Percentiles rank a stretch among this genome's conserved stretches.
Evolutionary conservation across 2,329 filamentous ascomycete species (phyloP).

Genomic region (Neonectria sp.): DNA sequence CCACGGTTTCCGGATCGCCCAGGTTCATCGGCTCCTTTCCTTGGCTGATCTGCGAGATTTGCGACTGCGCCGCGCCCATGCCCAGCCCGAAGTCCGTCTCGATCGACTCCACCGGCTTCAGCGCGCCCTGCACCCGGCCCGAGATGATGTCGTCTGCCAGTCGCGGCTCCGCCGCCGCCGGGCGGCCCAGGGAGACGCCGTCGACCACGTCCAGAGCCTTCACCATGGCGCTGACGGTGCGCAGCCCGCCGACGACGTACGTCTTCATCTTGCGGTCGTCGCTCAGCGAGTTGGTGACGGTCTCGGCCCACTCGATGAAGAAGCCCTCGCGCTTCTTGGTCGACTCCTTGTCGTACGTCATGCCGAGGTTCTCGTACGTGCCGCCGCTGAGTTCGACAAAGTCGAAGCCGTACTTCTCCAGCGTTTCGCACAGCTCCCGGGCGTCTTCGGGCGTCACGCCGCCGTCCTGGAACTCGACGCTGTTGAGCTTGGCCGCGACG

Average conservation of each 20-base stretch:
- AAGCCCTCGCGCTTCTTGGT: conserved; percentile 70
- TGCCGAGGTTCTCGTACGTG: conserved; percentile 68
- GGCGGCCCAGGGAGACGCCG: conserved; percentile 68
- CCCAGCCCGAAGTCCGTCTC: conserved; percentile 35
- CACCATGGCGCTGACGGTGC: conserved; percentile 70
- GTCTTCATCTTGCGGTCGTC: conserved; percentile 62
- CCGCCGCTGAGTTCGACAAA: conserved; percentile 74
- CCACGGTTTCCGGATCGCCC: conserved; percentile 38
- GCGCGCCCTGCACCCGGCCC: conserved; percentile 37
- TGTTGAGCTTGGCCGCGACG: conserved; percentile 71
- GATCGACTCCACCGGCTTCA: conserved; percentile 28
- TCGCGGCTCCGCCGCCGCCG: conserved; percentile 52
- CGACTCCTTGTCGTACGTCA: conserved; percentile 66
- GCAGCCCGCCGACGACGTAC: conserved; percentile 72
- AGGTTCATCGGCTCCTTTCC: conserved; percentile 48
- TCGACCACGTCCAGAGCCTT: conserved; percentile 69
- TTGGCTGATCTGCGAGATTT: conserved; percentile 37
- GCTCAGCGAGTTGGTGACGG: conserved; percentile 57
- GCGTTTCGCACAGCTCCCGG: conserved; percentile 59
- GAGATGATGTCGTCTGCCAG: conserved; percentile 45
- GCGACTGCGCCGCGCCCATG: conserved; percentile 28
- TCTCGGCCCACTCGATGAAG: conserved; percentile 72
- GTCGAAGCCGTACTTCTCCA: conserved; percentile 66
- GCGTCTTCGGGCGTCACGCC: conserved; percentile 68
- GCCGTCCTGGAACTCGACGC: conserved; percentile 68